These are phyloP conservation scores for Linnemannia schmuckeri DNA, from an alignment of 192 early-diverging fungal genomes.

Conservation along the genomic window DNA sequence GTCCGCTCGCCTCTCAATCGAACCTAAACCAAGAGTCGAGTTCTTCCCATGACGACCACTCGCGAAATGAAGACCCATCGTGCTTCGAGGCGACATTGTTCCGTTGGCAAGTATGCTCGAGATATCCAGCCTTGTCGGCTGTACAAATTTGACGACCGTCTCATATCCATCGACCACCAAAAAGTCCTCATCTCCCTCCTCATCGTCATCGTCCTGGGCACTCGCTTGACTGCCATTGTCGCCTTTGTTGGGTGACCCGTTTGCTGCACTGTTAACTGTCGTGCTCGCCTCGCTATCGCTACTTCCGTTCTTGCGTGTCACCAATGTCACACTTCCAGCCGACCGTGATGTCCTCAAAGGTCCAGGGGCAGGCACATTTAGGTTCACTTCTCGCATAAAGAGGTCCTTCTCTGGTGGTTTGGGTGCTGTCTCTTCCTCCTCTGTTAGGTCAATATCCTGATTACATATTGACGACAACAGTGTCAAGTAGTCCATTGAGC, in stretches of 20 bases:
- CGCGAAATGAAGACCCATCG: constrained; percentile 38
- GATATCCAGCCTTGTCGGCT: constrained; percentile 36
- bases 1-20: constrained; percentile 19
- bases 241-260: constrained; percentile 7
- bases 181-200: constrained; percentile 35
- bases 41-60: constrained; percentile 29
- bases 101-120: constrained; percentile 39
- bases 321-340: constrained; percentile 35
- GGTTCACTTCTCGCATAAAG: background rate
- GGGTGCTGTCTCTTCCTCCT: constrained; percentile 20
- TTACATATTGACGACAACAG: constrained; percentile 36
- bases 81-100: constrained; percentile 38
- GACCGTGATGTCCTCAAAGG: constrained; percentile 30
- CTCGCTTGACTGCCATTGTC: background rate
- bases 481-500: constrained; percentile 62
- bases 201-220: constrained; percentile 15
- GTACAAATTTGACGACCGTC: constrained; percentile 35
- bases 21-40: constrained; percentile 5
- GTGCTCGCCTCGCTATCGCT: constrained; percentile 43
- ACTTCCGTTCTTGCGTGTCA: constrained; percentile 29
- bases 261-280: constrained; percentile 2
- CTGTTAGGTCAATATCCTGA: constrained; percentile 8
- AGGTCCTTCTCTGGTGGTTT: constrained; percentile 38
- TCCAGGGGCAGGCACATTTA: background rate
- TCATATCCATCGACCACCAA: constrained; percentile 54